These are phyloP conservation scores for Pyrus betulifolia DNA, from an alignment of 306 rosid species.

Conservation along the genomic window DNA sequence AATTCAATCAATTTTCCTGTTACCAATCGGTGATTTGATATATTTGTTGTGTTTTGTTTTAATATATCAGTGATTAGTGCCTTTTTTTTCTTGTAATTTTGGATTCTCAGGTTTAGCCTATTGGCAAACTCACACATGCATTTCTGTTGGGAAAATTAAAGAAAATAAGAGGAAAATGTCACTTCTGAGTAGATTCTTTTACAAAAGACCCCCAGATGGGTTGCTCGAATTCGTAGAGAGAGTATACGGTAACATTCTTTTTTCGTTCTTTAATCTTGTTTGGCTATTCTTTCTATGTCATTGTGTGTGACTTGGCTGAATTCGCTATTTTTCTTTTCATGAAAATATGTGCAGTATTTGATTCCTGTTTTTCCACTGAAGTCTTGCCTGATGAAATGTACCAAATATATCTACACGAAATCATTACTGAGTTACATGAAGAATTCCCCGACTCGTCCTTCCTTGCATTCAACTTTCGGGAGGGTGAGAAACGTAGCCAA, in stretches of 20 bases:
- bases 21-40: too few relatives aligned
- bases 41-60: neutral
- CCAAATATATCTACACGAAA: conserved; percentile 68
- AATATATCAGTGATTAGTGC: neutral
- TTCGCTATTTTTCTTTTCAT: neutral
- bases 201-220: conserved; percentile 94
- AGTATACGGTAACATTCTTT: conserved; percentile 57
- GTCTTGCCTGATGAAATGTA: conserved; percentile 83
- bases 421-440: conserved; percentile 71
- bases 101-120: conserved; percentile 12
- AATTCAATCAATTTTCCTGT: too few relatives aligned
- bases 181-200: conserved; percentile 87
- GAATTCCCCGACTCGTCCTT: conserved; percentile 91
- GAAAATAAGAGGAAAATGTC: conserved; percentile 44
- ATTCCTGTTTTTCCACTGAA: conserved; percentile 94
- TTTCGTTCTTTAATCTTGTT: neutral
- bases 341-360: conserved; percentile 60
- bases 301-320: neutral
- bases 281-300: neutral
- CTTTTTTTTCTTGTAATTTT: neutral
- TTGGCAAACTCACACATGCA: conserved; percentile 5
- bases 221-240: conserved; percentile 83
- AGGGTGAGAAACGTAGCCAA: conserved; percentile 69
- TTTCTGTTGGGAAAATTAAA: neutral
- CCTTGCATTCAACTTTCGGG: conserved; percentile 87